Conservation (phyloP, 1,139 yeast genomes). For the Sugiyamaella pinicola region DNA sequence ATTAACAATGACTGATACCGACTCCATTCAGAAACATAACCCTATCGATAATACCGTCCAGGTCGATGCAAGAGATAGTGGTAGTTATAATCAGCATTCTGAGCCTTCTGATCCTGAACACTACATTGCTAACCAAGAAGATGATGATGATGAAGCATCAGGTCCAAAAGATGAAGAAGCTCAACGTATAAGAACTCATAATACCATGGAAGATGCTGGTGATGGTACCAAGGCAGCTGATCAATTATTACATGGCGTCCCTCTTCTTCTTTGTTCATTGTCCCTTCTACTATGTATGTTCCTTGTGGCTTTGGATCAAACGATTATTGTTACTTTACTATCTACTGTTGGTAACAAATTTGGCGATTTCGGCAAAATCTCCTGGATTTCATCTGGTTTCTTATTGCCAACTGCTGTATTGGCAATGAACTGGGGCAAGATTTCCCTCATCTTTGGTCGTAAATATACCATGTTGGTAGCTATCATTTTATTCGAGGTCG, state of each 20-base stretch:
- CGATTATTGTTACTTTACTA: constrained; percentile 62
- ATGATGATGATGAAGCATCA: background rate
- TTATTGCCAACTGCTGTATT: constrained; percentile 63
- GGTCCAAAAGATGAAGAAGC: constrained; percentile 12
- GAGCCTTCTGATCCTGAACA: background rate
- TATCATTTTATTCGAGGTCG: constrained; percentile 61
- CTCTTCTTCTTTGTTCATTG: constrained; percentile 47
- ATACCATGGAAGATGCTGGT: constrained; percentile 27
- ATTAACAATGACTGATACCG: background rate
- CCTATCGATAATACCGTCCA: background rate
- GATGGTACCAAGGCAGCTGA: constrained; percentile 34
- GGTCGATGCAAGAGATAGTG: background rate
- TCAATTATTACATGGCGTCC: constrained; percentile 48
- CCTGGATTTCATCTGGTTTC: constrained; percentile 66
- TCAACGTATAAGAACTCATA: constrained; percentile 15
- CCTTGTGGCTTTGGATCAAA: constrained; percentile 66
- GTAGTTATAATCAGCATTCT: background rate
- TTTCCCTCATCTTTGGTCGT: constrained; percentile 64
- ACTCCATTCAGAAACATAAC: background rate
- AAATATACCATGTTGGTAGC: constrained; percentile 55
- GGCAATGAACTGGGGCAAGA: constrained; percentile 62
- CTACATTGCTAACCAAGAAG: background rate
- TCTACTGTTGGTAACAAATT: constrained; percentile 60
- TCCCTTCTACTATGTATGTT: constrained; percentile 50
- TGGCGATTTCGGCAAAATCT: constrained; percentile 55